These are phyloP conservation scores for Sphaerobolus stellatus DNA, from an alignment of 1,284 basidiomycete species.

Conservation along the genomic window DNA sequence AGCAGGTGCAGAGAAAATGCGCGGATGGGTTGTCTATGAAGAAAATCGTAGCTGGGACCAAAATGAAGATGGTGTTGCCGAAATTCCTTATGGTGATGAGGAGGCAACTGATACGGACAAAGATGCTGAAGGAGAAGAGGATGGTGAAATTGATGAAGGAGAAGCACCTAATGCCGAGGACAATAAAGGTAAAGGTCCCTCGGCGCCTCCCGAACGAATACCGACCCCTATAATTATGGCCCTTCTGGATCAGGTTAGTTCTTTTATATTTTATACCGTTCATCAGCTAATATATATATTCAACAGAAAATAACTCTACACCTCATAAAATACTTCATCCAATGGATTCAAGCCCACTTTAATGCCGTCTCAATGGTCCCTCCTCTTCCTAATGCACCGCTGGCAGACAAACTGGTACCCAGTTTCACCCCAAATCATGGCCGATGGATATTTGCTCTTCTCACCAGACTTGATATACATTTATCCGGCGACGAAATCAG, in stretches of 20 bases:
- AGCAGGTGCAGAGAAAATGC: background rate
- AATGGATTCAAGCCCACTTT: constrained; percentile 71
- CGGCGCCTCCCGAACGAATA: constrained; percentile 37
- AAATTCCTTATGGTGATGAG: constrained; percentile 14
- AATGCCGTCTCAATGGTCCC: constrained; percentile 36
- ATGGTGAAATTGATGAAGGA: constrained; percentile 34
- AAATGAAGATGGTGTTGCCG: constrained; percentile 1
- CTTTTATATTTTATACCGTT: background rate
- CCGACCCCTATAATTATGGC: constrained; percentile 57
- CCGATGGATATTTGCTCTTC: constrained; percentile 82
- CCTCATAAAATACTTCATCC: constrained; percentile 77
- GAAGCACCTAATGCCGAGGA: constrained; percentile 34
- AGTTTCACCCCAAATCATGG: constrained; percentile 62
- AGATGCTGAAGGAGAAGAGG: constrained; percentile 14
- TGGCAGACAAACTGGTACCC: background rate
- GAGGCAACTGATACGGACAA: constrained; percentile 11
- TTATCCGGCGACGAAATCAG: constrained; percentile 79
- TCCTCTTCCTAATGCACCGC: constrained; percentile 28
- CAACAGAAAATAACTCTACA: constrained; percentile 66
- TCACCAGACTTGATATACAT: constrained; percentile 70
- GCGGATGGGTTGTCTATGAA: constrained; percentile 4
- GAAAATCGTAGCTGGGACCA: constrained; percentile 7
- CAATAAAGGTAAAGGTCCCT: constrained; percentile 13
- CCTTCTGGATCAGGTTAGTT: constrained; percentile 63
- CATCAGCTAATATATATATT: constrained; percentile 12